Base-by-base conservation (phyloP, 2,329 filamentous ascomycete species). In the Neofusicoccum laricinum region DNA sequence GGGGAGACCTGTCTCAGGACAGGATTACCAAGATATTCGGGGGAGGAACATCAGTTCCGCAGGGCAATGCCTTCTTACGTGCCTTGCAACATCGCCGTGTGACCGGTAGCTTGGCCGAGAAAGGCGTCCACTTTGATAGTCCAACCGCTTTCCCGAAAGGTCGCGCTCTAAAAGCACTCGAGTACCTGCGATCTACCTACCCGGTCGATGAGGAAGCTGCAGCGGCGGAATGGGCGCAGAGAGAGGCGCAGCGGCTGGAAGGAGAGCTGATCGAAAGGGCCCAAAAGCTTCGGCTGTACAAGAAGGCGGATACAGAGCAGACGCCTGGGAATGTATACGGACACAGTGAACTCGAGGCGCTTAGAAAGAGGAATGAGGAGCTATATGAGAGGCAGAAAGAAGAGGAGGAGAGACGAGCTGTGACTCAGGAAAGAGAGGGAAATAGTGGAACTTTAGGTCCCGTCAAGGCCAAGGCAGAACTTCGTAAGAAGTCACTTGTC, bases 201-300 rank as follows among this genome's bases (percentile, higher is more conserved):
- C 77, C 77, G n/a, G 69, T 78, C 34, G 77, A 79, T 66, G 77
- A 79, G 61, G 76, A 76, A 53, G 71, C 72, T 1, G 76, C 76
- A 14, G 77, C 77, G 10, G 72, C 76, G 57, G 72, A 74, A 62
- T 79, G 76, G 75, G 75, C 75, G 6, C 73, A 76, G 67, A 71
- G 68, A 46, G 76, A 78, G 64, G 75, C 75, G 2, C 75, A 76
- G 64, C 70, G 73, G 49, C 74, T 78, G n/a, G 69, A 76, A 25
- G 73, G 74, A 46, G 74, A 77, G 66, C 66, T 77, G 4, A 74
- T 63, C 32, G 53, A 64, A 48, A 46, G 70, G 32, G 74, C 75
- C 32, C 68, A 76, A 64, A 66, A 75, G 66, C 45, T 69, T 43
- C 61, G 68, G 10, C 21, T 70, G 11, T 71, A 75, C 64, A 72